Evolutionary conservation across 345 rosid species (phyloP), one percentile per base, ranked within the genome.

Genomic region (Laguncularia racemosa): DNA sequence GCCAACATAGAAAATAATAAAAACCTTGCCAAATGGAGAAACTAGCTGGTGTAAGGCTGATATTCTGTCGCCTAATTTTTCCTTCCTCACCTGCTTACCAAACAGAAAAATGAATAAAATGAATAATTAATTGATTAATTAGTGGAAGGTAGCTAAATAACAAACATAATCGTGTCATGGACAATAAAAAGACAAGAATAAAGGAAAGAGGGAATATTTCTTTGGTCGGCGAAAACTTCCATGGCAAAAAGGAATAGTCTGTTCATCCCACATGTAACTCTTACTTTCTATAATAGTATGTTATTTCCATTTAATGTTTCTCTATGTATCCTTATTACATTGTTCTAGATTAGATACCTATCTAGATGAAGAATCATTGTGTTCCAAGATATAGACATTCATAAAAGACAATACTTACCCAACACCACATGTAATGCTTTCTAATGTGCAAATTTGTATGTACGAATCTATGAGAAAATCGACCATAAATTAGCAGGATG

Each of bases 21-120:
- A 6, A 38, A 86, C 97, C 91, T 89, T 89, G 53, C 97, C 95
- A 76, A 90, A 87, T 57, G 95, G 95, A 68, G 97, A 90, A 70
- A 87, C 97, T 21, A 90, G 82, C 74, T 90, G 95, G 83, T 89
- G 97, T 71, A 89, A 91, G 15, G 95, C 81, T 70, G 88, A 83
- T 47, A 84, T 83, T 72, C 95, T 71, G 56, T 86, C 95, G 48
- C 95, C 95, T 55, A 84, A 50, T 63, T 84, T 87, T 77, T 87
- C 95, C 80, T 85, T 90, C 77, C 95, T 79, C 63, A 84, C 93
- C 93, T 87, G 74, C 21, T 56, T 52, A 13, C 46, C 44, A 15
- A 40, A 16, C 50, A 48, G 44, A n/a, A 58, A 60, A 19, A 17
- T 18, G 12, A 43, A 26, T 3, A 19, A 7, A 64, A 6, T 46